Conservation (phyloP, 768 basidiomycete genomes). For the Kwoniella dendrophila region DNA sequence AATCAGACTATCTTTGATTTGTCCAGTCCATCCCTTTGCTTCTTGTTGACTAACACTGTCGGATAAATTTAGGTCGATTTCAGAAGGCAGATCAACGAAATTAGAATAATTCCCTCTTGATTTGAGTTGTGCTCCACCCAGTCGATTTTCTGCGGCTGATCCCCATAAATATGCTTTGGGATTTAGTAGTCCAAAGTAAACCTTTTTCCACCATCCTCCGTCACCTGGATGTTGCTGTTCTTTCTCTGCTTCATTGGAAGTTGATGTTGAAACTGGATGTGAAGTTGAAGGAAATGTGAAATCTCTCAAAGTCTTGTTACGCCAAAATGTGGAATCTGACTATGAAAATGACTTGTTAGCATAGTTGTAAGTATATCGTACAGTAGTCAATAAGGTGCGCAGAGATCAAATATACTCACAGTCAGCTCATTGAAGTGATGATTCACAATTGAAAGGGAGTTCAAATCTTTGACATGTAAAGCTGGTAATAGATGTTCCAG, state of each 20-base stretch:
- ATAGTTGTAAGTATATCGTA: no score
- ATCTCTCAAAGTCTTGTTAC: slow-evolving; percentile 31
- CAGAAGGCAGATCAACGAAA: slow-evolving; percentile 32
- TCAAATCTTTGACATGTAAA: slow-evolving; percentile 64
- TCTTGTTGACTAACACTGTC: background rate
- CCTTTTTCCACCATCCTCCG: slow-evolving; percentile 31
- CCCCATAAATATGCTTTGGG: slow-evolving; percentile 51
- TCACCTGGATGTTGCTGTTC: no score
- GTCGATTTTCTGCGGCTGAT: slow-evolving; percentile 28
- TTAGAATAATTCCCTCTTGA: slow-evolving; percentile 10
- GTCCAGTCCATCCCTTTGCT: slow-evolving; percentile 14
- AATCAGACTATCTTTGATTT: slow-evolving; percentile 23
- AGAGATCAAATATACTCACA: slow-evolving; percentile 21
- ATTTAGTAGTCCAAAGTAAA: slow-evolving; percentile 25
- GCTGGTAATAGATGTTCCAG: slow-evolving; percentile 66
- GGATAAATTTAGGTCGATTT: slow-evolving; percentile 24
- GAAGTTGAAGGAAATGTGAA: slow-evolving; percentile 33
- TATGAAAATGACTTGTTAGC: slow-evolving; percentile 1
- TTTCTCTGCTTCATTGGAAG: no score
- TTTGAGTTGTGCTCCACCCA: slow-evolving; percentile 11
- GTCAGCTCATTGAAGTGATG: slow-evolving; percentile 63
- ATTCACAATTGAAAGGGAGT: slow-evolving; percentile 66
- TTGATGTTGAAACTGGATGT: slow-evolving; percentile 18
- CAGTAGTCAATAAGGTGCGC: no score
- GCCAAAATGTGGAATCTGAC: slow-evolving; percentile 48